phyloP scores from a whole-genome alignment of 305 asterid species.

The Salvia sclarea region DNA sequence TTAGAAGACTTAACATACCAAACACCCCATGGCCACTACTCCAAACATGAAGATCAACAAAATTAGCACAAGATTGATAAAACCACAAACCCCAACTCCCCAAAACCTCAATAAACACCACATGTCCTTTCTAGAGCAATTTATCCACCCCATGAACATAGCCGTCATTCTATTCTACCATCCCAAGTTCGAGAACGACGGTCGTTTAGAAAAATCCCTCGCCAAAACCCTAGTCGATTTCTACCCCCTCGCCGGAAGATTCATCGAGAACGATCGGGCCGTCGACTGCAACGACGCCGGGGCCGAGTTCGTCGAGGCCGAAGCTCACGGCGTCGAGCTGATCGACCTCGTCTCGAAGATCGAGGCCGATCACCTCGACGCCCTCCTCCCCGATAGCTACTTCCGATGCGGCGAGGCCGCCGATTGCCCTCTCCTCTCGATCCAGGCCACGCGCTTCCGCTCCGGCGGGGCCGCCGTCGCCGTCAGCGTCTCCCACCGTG shows the following conservation, averaged over 20 bases:
- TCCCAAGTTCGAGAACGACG: too few relatives aligned
- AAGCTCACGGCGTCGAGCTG: background rate
- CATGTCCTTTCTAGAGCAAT: too few relatives aligned
- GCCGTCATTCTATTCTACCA: background rate
- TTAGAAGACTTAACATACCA: too few relatives aligned
- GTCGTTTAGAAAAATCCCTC: background rate
- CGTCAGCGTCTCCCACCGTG: constrained; percentile 20
- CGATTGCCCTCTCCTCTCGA: constrained; percentile 10
- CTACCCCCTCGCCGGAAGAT: background rate
- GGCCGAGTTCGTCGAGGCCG: background rate
- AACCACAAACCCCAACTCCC: background rate
- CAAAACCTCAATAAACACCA: background rate
- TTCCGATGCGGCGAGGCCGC: background rate
- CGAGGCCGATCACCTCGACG: background rate
- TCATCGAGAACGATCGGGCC: background rate
- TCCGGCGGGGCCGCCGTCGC: background rate
- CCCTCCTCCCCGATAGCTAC: background rate
- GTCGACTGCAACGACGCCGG: background rate
- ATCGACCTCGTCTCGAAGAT: background rate
- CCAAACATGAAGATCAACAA: background rate
- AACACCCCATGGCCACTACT: too few relatives aligned
- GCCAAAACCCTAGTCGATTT: background rate
- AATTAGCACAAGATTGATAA: background rate
- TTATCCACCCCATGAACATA: background rate
- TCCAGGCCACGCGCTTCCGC: constrained; percentile 19